phyloP scores from a whole-genome alignment of 345 rosid species.

The Psidium guajava region DNA sequence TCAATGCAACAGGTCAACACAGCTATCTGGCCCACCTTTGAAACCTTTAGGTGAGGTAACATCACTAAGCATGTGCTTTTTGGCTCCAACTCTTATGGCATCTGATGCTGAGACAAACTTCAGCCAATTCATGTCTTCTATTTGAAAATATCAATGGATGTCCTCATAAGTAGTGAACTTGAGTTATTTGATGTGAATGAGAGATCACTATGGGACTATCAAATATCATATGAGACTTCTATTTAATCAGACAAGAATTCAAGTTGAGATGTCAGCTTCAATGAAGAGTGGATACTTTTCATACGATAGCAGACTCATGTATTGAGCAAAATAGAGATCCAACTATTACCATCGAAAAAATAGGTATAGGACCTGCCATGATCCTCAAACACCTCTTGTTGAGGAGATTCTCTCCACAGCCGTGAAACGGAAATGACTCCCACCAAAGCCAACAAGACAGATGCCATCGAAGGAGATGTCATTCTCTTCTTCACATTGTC shows the following conservation, averaged over 20 bases:
- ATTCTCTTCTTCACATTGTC: constrained; percentile 28
- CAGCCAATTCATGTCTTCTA: background rate
- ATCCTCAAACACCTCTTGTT: constrained; percentile 24
- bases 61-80: background rate
- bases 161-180: background rate
- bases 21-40: background rate
- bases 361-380: constrained; percentile 28
- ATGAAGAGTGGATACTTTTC: background rate
- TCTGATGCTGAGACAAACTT: background rate
- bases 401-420: constrained; percentile 43
- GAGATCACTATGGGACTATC: background rate
- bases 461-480: constrained; percentile 27
- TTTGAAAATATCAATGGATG: background rate
- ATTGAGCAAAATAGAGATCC: background rate
- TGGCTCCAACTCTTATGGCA: background rate
- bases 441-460: constrained; percentile 37
- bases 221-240: background rate
- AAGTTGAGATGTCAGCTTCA: background rate
- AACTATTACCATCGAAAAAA: constrained; percentile 54
- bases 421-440: constrained; percentile 31
- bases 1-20: background rate
- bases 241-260: background rate
- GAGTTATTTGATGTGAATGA: background rate
- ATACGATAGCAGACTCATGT: background rate
- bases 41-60: background rate